phyloP scores from a whole-genome alignment of 2,329 filamentous ascomycete species.

The Pseudogymnoascus pannorum region DNA sequence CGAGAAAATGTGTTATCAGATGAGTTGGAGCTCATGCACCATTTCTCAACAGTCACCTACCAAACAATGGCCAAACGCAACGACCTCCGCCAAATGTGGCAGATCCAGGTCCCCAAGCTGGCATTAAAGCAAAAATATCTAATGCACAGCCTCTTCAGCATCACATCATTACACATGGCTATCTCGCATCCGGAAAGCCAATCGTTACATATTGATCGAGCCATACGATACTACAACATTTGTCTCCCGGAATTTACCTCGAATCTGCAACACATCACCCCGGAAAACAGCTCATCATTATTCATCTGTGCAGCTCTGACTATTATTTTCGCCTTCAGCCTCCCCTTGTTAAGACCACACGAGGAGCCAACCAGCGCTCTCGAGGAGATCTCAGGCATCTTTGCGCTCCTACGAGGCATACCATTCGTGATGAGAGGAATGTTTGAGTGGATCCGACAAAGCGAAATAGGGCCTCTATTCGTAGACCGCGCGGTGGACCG shows the following conservation, averaged over 20 bases:
- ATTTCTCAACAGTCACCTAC: constrained; percentile 13
- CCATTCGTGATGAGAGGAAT: background rate
- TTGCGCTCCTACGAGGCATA: background rate
- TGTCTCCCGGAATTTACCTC: constrained; percentile 8
- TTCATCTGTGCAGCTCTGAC: constrained; percentile 14
- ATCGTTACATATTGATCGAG: constrained; percentile 6
- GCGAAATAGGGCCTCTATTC: background rate
- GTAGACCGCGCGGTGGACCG: background rate
- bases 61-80: background rate
- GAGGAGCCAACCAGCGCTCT: background rate
- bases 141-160: constrained; percentile 12
- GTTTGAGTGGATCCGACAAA: background rate
- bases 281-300: constrained; percentile 11
- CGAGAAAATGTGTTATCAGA: background rate
- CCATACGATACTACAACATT: constrained; percentile 12
- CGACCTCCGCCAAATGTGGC: constrained; percentile 8
- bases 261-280: constrained; percentile 4
- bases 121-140: constrained; percentile 14
- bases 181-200: constrained; percentile 6
- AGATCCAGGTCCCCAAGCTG: constrained; percentile 11
- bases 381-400: background rate
- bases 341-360: background rate
- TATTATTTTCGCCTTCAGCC: background rate
- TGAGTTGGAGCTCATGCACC: constrained; percentile 13
- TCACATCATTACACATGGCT: constrained; percentile 15